Evolutionary conservation across 441 rosid species (phyloP).

Genomic region (Adansonia madagascariensis): DNA sequence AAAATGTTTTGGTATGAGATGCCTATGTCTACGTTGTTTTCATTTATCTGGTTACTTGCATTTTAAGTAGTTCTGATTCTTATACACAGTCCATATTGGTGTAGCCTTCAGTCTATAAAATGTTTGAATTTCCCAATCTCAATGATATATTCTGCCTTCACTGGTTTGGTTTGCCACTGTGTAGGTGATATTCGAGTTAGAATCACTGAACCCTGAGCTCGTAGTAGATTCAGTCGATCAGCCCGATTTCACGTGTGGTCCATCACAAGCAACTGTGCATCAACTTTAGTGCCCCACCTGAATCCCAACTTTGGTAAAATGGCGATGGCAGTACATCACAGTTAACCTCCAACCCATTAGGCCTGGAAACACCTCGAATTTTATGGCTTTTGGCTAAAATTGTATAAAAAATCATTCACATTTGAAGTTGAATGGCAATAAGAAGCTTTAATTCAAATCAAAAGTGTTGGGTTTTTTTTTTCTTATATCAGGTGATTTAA

Average conservation of each 20-base stretch:
- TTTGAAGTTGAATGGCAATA: not conserved
- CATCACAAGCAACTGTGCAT: constrained; percentile 41
- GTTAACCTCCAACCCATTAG: constrained; percentile 10
- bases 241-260: constrained; percentile 69
- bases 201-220: constrained; percentile 58
- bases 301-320: not conserved
- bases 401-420: not conserved
- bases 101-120: not conserved
- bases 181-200: constrained; percentile 77
- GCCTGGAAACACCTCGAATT: not conserved
- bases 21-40: not conserved
- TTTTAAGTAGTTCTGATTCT: not conserved
- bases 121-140: not conserved
- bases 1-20: constrained; percentile 67
- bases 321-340: not conserved
- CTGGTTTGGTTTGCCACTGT: constrained; percentile 20
- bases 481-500: constrained; percentile 29
- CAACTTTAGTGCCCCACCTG: constrained; percentile 38
- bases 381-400: not conserved
- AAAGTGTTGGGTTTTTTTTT: not conserved
- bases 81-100: not conserved
- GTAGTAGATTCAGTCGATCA: constrained; percentile 52
- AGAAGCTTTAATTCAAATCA: not conserved
- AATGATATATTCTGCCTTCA: constrained; percentile 3
- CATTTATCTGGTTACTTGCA: not conserved